Evolutionary conservation across 352 stramenopile genomes (phyloP), one percentile per base, ranked within the genome.

Genomic region (Nothophytophthora sp.): DNA sequence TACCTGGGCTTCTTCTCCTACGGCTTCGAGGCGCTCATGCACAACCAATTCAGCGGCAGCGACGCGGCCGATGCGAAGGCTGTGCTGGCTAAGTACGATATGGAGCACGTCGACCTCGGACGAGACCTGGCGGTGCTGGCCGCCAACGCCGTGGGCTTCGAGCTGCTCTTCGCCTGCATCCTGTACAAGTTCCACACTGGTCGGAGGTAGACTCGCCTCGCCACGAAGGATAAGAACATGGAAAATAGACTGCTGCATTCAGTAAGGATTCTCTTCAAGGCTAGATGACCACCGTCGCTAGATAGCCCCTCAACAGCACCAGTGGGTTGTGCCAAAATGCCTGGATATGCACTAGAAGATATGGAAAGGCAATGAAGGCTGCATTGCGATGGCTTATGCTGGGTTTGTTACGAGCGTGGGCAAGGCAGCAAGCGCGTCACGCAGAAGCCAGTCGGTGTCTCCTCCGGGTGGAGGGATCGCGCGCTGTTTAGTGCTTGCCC

Each of bases 1-100:
- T 91, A 94, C 62, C 25, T 92, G 25, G 75, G 73, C 12, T 93
- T 96, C 60, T 75, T 91, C 53, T 89, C 83, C 5, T 96, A 92
- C 55, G 63, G 63, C 16, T 92, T 96, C 49, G 55, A 88, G 52
- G 67, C 63, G 15, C 82, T 94, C 63, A 85, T 95, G 78, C 74
- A 80, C 55, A 66, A 92, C 39, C 76, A 95, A 35, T 92, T 90
- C 59, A 54, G 55, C 16, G 16, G 22, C 1, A 51, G 56, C 23
- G 35, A n/a, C 15, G 50, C 53, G 1, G 18, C 22, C 9, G 57
- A 38, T 43, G 50, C 50, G 2, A 22, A 52, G 11, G 36, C 60
- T 4, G 61, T 81, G 38, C 49, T 83, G 2, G 30, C 40, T 9
- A 22, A 55, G 18, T 83, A 81, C 42, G 74, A 63, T 39, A 81